A percentile compares a stretch with the other conserved stretches of the same genome.
Conservation (phyloP, 1,139 yeast genomes). For the Kluyveromyces marxianus region DNA sequence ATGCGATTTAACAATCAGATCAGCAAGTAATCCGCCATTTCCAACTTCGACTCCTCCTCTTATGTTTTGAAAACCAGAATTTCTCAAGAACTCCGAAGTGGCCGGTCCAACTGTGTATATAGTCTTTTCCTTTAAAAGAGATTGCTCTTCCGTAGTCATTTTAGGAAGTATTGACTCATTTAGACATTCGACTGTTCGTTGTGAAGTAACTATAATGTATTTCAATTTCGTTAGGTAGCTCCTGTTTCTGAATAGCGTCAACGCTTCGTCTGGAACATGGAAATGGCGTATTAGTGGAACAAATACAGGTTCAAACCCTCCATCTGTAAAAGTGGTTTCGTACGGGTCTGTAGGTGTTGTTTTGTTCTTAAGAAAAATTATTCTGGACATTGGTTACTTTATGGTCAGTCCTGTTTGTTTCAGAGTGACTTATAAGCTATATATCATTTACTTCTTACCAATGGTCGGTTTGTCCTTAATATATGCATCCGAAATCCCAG, state of each 20-base stretch:
- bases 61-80: constrained; percentile 59
- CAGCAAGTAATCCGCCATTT: constrained; percentile 66
- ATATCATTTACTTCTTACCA: too few species aligned
- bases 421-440: too few species aligned
- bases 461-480: too few species aligned
- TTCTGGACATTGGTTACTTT: constrained; percentile 6
- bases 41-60: constrained; percentile 76
- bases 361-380: constrained; percentile 53
- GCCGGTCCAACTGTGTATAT: constrained; percentile 93
- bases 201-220: constrained; percentile 77
- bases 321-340: constrained; percentile 33
- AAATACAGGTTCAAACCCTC: constrained; percentile 42
- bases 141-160: constrained; percentile 10
- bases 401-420: not conserved
- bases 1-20: constrained; percentile 41
- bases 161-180: constrained; percentile 37
- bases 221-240: constrained; percentile 37
- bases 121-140: constrained; percentile 38
- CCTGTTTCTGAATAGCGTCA: constrained; percentile 35
- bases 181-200: constrained; percentile 82
- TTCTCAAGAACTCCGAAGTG: constrained; percentile 52
- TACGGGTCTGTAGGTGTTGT: constrained; percentile 65
- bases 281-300: constrained; percentile 65
- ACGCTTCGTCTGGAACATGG: constrained; percentile 40
- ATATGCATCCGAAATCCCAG: too few species aligned